Evolutionary conservation across 192 early-diverging fungal genomes (phyloP), one percentile per base, ranked within the genome.

Genomic region (Mortierella hygrophila): DNA sequence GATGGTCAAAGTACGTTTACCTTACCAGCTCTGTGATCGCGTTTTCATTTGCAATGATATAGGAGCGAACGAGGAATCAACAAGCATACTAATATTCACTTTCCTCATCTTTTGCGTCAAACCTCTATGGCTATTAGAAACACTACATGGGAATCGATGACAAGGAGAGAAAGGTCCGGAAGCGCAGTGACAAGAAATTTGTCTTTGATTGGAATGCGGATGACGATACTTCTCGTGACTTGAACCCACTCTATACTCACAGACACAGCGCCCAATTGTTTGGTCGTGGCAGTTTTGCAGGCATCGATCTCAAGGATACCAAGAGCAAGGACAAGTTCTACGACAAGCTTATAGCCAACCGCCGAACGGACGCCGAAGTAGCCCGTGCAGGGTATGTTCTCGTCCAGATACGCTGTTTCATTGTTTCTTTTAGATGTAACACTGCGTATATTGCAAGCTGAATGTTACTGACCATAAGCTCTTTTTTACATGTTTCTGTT

Each of bases 201-300:
- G 96, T 97, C 21, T 99, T 99, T 91, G 98, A 98, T 85, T 99
- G 98, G 98, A 96, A 95, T 74, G 95, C 96, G 0, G 91, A 91
- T 37, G 98, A 99, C 87, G 98, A 99, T 81, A 99, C 98, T 5
- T 98, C 98, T 23, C 89, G 94, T 47, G 98, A 99, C 79, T 93
- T 96, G 71, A 98, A 96, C 85, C 97, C 97, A 18, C 87, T 99
- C 9, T 99, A 99, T 87, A 92, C 93, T 70, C 91, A 94, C 76
- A 90, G 93, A 20, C 90, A 93, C 74, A 91, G 91, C 74, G 89
- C 91, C 44, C 93, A 93, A 71, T 91, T 99, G 77, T 98, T 97
- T 92, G 97, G 98, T 4, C 90, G 98, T 72, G 98, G 97, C 6
- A 94, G 93, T 71, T 88, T 97, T 88, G 97, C 95, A 38, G 97